Percentiles rank a stretch among this genome's conserved stretches.
These are phyloP conservation scores for Leptographium lundbergii DNA, from an alignment of 2,329 filamentous ascomycete species.

Conservation along the genomic window DNA sequence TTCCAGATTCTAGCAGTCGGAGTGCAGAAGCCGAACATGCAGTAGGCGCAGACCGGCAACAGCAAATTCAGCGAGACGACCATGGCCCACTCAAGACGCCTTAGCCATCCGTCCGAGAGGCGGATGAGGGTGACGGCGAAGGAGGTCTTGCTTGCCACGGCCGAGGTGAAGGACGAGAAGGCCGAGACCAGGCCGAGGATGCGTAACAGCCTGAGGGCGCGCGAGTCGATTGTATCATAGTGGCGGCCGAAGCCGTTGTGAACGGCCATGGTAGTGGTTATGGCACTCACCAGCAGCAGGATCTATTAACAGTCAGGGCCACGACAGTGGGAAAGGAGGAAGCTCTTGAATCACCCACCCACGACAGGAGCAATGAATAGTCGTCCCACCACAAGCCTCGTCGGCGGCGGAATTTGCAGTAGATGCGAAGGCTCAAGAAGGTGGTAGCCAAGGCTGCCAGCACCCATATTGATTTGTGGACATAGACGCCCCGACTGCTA, in stretches of 20 bases:
- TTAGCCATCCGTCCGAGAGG: constrained; percentile 15
- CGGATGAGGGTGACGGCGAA: constrained; percentile 23
- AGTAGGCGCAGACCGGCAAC: constrained; percentile 15
- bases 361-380: constrained; percentile 14
- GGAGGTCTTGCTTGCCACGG: constrained; percentile 22
- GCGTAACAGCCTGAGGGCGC: constrained; percentile 3
- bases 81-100: constrained; percentile 18
- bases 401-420: constrained; percentile 17
- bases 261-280: constrained; percentile 1
- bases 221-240: not conserved
- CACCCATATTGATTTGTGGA: constrained; percentile 12
- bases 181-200: constrained; percentile 11
- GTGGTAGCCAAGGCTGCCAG: constrained; percentile 7
- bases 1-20: constrained; percentile 16
- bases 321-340: not conserved
- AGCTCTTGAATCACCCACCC: constrained; percentile 12
- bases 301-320: constrained; percentile 6
- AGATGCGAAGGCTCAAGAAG: constrained; percentile 16
- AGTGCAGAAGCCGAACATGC: constrained; percentile 16
- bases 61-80: constrained; percentile 20
- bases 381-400: constrained; percentile 19
- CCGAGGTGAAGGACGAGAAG: constrained; percentile 18
- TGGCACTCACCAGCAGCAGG: constrained; percentile 1
- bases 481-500: not conserved
- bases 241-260: constrained; percentile 4